These are phyloP conservation scores for Gaeumannomyces sp. DNA, from an alignment of 2,329 filamentous ascomycete species.

Conservation along the genomic window DNA sequence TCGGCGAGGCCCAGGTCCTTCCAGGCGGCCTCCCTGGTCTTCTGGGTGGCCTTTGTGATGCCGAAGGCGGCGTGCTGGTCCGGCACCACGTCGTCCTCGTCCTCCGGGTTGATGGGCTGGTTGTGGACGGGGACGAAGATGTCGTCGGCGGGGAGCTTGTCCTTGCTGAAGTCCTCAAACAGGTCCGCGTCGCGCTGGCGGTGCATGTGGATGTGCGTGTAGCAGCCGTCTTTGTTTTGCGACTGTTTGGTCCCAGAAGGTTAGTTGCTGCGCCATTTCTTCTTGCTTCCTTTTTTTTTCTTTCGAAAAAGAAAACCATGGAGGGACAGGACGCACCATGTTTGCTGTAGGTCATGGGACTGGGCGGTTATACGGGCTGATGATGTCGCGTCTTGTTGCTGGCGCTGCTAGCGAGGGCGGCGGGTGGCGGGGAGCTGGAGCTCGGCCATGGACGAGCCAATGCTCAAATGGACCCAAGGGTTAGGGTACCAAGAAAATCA, in stretches of 20 bases:
- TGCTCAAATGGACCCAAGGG: background rate
- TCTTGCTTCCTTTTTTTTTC: background rate
- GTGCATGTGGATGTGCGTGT: constrained; percentile 72
- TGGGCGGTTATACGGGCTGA: background rate
- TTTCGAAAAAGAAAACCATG: background rate
- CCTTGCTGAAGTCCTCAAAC: constrained; percentile 69
- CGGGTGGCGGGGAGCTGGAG: too few relatives aligned
- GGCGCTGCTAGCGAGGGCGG: background rate
- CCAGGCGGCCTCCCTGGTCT: constrained; percentile 66
- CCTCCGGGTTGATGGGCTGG: constrained; percentile 78
- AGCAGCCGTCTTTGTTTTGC: constrained; percentile 67
- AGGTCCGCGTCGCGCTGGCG: constrained; percentile 67
- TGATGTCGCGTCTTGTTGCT: background rate
- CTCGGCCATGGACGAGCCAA: background rate
- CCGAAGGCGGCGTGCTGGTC: constrained; percentile 86
- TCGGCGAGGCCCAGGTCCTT: constrained; percentile 69
- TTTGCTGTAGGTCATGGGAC: background rate
- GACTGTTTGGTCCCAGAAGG: background rate
- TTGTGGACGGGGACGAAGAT: constrained; percentile 76
- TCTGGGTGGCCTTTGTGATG: constrained; percentile 73
- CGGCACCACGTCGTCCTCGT: constrained; percentile 82
- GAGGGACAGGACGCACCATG: background rate
- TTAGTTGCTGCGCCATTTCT: background rate
- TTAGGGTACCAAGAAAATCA: background rate
- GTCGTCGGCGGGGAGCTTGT: constrained; percentile 67